Conservation (phyloP, 164 flowering plant species). For the Protea cynaroides region DNA sequence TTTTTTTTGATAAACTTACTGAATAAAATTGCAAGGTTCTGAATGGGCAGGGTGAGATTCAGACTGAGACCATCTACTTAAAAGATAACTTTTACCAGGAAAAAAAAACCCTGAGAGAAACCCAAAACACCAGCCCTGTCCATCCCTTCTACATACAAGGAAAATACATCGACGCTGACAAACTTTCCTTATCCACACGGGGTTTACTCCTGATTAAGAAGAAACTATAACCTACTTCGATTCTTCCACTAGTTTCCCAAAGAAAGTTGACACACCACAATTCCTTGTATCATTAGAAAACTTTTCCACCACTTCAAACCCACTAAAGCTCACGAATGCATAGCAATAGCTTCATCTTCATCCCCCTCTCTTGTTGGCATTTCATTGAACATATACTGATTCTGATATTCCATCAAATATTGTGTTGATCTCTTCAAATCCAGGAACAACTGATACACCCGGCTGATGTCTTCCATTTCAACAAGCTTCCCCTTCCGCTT, state of each 20-base stretch:
- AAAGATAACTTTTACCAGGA: not conserved
- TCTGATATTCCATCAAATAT: slow-evolving; percentile 85
- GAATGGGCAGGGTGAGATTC: not conserved
- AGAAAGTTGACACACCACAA: not conserved
- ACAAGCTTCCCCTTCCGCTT: slow-evolving; percentile 83
- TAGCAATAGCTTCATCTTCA: slow-evolving; percentile 44
- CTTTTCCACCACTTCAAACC: not conserved
- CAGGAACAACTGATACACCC: slow-evolving; percentile 72
- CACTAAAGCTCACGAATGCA: slow-evolving; percentile 25
- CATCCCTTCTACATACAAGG: not conserved
- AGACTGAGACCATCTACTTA: not conserved
- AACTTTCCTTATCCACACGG: not conserved
- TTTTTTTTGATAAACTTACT: too few species aligned
- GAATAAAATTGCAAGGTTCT: slow-evolving; percentile 2
- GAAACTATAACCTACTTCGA: too few species aligned
- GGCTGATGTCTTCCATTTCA: slow-evolving; percentile 68
- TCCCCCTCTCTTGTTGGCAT: slow-evolving; percentile 38
- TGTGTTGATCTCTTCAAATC: slow-evolving; percentile 90
- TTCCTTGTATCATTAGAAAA: too few species aligned
- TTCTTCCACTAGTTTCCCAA: too few species aligned
- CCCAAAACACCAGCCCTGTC: not conserved
- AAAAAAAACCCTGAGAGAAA: not conserved
- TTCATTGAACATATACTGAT: slow-evolving; percentile 84
- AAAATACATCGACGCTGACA: not conserved
- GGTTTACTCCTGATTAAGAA: not conserved